phyloP scores from a whole-genome alignment of 1,139 yeast genomes.

The Blastobotrys ciferrii region DNA sequence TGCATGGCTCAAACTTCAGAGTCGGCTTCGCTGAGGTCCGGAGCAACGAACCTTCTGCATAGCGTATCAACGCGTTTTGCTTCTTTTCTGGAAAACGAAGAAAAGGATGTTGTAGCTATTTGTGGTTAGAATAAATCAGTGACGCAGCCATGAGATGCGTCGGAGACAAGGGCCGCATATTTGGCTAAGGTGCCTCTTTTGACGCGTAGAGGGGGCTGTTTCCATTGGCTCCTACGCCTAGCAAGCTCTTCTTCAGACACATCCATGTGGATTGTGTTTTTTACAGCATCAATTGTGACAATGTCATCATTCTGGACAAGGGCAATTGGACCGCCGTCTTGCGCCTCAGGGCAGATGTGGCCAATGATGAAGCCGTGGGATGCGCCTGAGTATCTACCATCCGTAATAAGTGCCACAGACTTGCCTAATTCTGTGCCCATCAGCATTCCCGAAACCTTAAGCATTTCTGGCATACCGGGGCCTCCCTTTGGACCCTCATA shows the following conservation, averaged over 20 bases:
- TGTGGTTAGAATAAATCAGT: slow-evolving; percentile 46
- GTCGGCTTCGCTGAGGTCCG: no score
- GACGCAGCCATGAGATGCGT: slow-evolving; percentile 87
- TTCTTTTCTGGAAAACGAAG: no score
- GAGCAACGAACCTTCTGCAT: no score
- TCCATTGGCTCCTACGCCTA: slow-evolving; percentile 68
- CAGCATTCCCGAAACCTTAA: slow-evolving; percentile 87
- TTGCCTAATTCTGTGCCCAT: slow-evolving; percentile 94
- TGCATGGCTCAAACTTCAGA: no score
- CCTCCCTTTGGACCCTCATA: slow-evolving; percentile 96
- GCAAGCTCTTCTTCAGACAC: slow-evolving; percentile 63
- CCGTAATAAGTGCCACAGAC: slow-evolving; percentile 85
- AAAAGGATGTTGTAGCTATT: no score
- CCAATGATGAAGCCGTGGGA: slow-evolving; percentile 92
- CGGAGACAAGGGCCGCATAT: slow-evolving; percentile 72
- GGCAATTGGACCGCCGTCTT: slow-evolving; percentile 91
- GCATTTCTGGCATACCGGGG: slow-evolving; percentile 98
- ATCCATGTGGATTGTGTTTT: slow-evolving; percentile 69
- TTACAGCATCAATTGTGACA: slow-evolving; percentile 80
- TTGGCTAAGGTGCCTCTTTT: slow-evolving; percentile 79
- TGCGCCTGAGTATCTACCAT: slow-evolving; percentile 92
- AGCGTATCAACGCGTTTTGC: no score
- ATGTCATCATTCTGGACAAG: slow-evolving; percentile 80
- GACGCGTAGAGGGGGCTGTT: slow-evolving; percentile 73
- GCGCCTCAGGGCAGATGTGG: slow-evolving; percentile 91